Percentiles rank a stretch among this genome's conserved stretches.
Evolutionary conservation across 805 yeast species (phyloP).

Genomic region (Candida morakotiae): DNA sequence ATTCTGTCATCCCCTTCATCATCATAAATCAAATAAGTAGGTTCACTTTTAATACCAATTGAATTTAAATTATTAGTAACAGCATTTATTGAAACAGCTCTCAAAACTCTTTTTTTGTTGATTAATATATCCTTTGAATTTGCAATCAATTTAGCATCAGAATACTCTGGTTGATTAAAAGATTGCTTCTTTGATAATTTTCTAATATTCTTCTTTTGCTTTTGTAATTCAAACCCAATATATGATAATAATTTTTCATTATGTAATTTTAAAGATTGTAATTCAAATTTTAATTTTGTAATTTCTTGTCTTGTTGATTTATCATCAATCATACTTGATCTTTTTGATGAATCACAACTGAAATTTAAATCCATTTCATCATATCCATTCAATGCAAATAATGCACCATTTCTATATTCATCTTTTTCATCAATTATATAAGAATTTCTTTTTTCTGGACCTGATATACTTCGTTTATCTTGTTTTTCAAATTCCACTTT

Average conservation of each 20-base stretch:
- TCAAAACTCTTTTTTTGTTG: constrained; percentile 38
- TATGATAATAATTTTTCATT: constrained; percentile 54
- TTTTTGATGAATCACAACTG: constrained; percentile 20
- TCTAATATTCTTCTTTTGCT: constrained; percentile 40
- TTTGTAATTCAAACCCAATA: constrained; percentile 54
- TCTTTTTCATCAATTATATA: constrained; percentile 3
- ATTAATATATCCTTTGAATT: constrained; percentile 44
- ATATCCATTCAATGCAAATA: constrained; percentile 28
- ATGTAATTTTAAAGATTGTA: constrained; percentile 50
- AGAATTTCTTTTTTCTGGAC: constrained; percentile 16
- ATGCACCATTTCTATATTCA: constrained; percentile 20
- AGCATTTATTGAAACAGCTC: constrained; percentile 34
- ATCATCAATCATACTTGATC: constrained; percentile 26
- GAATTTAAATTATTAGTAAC: constrained; percentile 7
- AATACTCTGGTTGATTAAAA: constrained; percentile 37
- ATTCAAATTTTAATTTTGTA: constrained; percentile 48
- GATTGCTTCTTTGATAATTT: constrained; percentile 36
- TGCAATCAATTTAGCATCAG: constrained; percentile 50
- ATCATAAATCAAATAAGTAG: constrained; percentile 2
- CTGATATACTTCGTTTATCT: constrained; percentile 21
- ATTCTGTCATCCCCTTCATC: constrained; percentile 14
- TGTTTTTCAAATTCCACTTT: constrained; percentile 38
- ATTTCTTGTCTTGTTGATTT: constrained; percentile 44
- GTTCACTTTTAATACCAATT: constrained; percentile 1
- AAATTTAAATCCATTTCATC: constrained; percentile 11